Percentiles rank a stretch among this genome's conserved stretches.
Conservation (phyloP, 2,329 filamentous ascomycete genomes). For the Sclerotinia spermophila region DNA sequence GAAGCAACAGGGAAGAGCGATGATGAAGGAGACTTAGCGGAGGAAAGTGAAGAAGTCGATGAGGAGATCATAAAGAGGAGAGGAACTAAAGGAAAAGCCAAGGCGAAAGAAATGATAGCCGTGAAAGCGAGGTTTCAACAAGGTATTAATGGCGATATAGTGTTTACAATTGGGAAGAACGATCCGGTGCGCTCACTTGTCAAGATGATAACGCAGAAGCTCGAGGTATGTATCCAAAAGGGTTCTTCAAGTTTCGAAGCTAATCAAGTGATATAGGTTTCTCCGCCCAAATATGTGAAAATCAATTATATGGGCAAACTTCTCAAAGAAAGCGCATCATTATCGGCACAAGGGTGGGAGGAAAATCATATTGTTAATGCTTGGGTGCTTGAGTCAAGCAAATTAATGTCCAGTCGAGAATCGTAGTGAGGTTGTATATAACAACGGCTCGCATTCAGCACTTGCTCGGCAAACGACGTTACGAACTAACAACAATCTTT, state of each 20-base stretch:
- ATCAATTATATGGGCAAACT: slow-evolving; percentile 80
- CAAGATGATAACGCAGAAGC: slow-evolving; percentile 59
- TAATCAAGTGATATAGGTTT: slow-evolving; percentile 43
- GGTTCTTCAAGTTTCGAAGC: background rate
- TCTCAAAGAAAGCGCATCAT: slow-evolving; percentile 62
- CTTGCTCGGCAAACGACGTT: background rate
- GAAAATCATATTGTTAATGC: slow-evolving; percentile 74
- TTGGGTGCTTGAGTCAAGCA: slow-evolving; percentile 8
- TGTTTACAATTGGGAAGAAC: slow-evolving; percentile 52
- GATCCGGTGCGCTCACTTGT: slow-evolving; percentile 64
- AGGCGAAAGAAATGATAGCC: slow-evolving; percentile 30
- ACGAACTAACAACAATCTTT: background rate
- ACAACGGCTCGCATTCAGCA: background rate
- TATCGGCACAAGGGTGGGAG: slow-evolving; percentile 71
- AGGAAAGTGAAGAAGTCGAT: slow-evolving; percentile 29
- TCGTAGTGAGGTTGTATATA: slow-evolving; percentile 7
- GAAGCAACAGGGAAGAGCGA: slow-evolving; percentile 36
- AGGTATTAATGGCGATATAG: slow-evolving; percentile 58
- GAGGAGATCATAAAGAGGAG: slow-evolving; percentile 47
- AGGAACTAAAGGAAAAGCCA: slow-evolving; percentile 44
- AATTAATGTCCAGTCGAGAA: background rate
- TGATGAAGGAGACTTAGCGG: slow-evolving; percentile 23
- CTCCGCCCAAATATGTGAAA: slow-evolving; percentile 56
- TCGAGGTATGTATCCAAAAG: slow-evolving; percentile 50
- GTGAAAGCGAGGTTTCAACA: slow-evolving; percentile 32